Evolutionary conservation across 768 basidiomycete genomes (phyloP), one percentile per base, ranked within the genome.

Genomic region (Podaxis rugospora): DNA sequence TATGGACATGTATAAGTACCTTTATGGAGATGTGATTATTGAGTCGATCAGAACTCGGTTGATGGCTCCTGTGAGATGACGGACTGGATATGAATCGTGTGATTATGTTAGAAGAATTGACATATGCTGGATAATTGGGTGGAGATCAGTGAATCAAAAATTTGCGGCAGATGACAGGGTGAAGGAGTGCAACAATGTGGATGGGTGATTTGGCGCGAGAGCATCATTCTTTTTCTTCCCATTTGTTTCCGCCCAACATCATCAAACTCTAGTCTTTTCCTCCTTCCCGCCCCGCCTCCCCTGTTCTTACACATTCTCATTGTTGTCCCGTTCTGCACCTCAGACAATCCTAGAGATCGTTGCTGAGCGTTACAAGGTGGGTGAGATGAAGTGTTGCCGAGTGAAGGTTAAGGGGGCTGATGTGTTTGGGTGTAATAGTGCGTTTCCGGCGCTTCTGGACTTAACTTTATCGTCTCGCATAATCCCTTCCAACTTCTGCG

Each of bases 151-250:
- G 40, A 55, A 47, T 47, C n/a, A 32, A 47, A 47, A 57, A 47
- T 32, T 44, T 44, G 40, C 55, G n/a, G 47, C 52, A 21, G 9
- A 57, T 57, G 55, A 57, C 55, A 57, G 46, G 47, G 46, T 50
- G 57, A 59, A 25, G 18, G 28, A 37, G 21, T 16, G 44, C 3
- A 51, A 49, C 23, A 39, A 49, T 37, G 18, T 13, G 7, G 47
- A 59, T 25, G 39, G 16, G 27, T 28, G 9, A n/a, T 44, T 18
- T 16, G n/a, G 55, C 32, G 42, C 27, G 56, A 49, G 42, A 32
- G 44, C 51, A 40, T 52, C n/a, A 16, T 37, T 55, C 27, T 28
- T 51, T 55, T 13, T 23, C 28, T 39, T 56, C 42, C 54, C 11
- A 10, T 28, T 21, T n/a, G 39, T 16, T 3, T 39, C 57, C 50